A percentile compares a stretch with the other conserved stretches of the same genome.
These are phyloP conservation scores for Tylopilus orsonianus DNA, from an alignment of 1,284 basidiomycete species.

Conservation along the genomic window DNA sequence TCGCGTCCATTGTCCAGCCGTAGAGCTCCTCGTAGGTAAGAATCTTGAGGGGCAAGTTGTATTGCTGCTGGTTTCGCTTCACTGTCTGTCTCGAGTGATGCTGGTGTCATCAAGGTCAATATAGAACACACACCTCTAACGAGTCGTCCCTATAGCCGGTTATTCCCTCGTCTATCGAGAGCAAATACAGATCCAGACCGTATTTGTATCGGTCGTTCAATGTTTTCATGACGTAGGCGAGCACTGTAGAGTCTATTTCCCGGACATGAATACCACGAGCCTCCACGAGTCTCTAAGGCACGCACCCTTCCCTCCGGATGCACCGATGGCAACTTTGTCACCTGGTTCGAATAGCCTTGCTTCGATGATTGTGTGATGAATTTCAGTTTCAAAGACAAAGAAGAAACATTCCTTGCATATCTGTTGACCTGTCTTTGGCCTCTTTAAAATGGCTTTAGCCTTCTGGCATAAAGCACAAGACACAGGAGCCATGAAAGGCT, in stretches of 20 bases:
- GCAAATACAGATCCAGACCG: slow-evolving; percentile 86
- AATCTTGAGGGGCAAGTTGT: slow-evolving; percentile 94
- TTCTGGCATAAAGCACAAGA: slow-evolving; percentile 75
- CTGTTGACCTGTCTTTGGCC: slow-evolving; percentile 97
- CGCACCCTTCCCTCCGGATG: slow-evolving; percentile 95
- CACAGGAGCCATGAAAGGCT: slow-evolving; percentile 59
- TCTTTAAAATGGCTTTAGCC: slow-evolving; percentile 83
- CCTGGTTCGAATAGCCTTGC: slow-evolving; percentile 86
- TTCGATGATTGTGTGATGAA: slow-evolving; percentile 91
- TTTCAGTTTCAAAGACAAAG: slow-evolving; percentile 96
- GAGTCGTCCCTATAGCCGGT: slow-evolving; percentile 98
- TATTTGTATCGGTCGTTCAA: slow-evolving; percentile 95
- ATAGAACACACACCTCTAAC: slow-evolving; percentile 67
- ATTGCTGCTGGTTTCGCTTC: slow-evolving; percentile 95
- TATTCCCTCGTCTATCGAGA: slow-evolving; percentile 99
- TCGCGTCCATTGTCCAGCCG: slow-evolving; percentile 99
- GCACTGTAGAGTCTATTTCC: slow-evolving; percentile 87
- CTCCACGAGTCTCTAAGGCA: background rate
- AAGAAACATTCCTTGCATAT: slow-evolving; percentile 97
- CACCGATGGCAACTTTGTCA: slow-evolving; percentile 95
- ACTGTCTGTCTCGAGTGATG: slow-evolving; percentile 70
- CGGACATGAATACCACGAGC: slow-evolving; percentile 4
- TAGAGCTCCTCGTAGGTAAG: slow-evolving; percentile 95
- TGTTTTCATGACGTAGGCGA: slow-evolving; percentile 95
- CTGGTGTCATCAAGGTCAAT: slow-evolving; percentile 4